Base-by-base conservation (phyloP, 2,329 filamentous ascomycete species). In the Herpotrichia juniperi region DNA sequence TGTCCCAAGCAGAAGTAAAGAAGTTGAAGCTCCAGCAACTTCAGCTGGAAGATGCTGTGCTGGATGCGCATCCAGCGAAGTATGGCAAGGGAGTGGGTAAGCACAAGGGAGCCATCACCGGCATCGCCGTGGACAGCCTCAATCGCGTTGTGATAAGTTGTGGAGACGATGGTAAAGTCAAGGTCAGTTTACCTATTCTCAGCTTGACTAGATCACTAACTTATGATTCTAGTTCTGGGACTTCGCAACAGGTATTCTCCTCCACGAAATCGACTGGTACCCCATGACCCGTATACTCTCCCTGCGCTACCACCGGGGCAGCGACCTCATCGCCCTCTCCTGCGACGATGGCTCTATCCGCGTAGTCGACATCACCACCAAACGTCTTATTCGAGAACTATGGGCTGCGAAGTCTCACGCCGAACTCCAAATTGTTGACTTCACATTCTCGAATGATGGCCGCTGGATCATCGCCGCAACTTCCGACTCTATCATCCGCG, bases 381-480 rank as follows among this genome's bases (percentile, higher is more conserved):
- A 88, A 72, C 92, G 89, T 71, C 88, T 93, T 0, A 92, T 99
- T 59, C 87, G 94, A 81, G 93, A 97, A 72, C 87, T 99, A 50
- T 94, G 91, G 88, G 61, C 64, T 22, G 70, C 69, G 1, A 91
- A 90, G 1, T 91, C 66, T 25, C 64, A 68, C 44, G 62, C 59
- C 11, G 62, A 65, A 25, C 50, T 72, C 16, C 61, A 62, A 12
- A 68, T 67, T n/a, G 67, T 71, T 8, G 76, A 80, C 59, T 75
- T 77, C 53, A 69, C 68, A 4, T 97, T 99, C 76, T 97, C 93
- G 2, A 90, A 87, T 60, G 93, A 97, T 71, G 93, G 93, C 8
- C 86, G 92, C 50, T 99, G 94, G 94, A 86, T 99, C 59, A 85
- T 97, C 50, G 91, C 92, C 19, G 89, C 92, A 11, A 92, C 91